These are phyloP conservation scores for Eucalyptus cloeziana DNA, from an alignment of 345 rosid species.

Conservation along the genomic window DNA sequence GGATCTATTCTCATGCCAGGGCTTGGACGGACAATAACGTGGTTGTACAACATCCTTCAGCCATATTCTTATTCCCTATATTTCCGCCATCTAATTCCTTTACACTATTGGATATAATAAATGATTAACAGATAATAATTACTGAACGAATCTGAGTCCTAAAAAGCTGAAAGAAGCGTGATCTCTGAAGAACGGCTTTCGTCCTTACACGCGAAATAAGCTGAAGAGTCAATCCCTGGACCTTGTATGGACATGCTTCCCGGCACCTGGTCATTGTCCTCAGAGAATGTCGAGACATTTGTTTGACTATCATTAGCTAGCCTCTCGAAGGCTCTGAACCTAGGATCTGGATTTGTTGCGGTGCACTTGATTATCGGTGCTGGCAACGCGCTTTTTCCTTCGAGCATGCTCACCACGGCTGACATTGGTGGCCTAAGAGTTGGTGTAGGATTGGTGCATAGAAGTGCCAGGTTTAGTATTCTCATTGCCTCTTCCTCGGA, in stretches of 20 bases:
- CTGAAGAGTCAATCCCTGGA: slow-evolving; percentile 53
- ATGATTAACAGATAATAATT: not conserved
- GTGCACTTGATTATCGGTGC: slow-evolving; percentile 56
- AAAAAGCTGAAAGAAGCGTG: slow-evolving; percentile 8
- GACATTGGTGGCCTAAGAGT: slow-evolving; percentile 82
- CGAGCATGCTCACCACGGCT: slow-evolving; percentile 17
- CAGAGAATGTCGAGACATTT: slow-evolving; percentile 17
- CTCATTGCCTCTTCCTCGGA: slow-evolving; percentile 48
- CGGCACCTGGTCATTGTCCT: slow-evolving; percentile 21
- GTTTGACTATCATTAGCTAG: slow-evolving; percentile 65
- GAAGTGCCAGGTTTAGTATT: slow-evolving; percentile 57
- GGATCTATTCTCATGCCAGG: not conserved
- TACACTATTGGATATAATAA: not conserved
- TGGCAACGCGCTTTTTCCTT: slow-evolving; percentile 36
- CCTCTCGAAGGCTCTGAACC: slow-evolving; percentile 69
- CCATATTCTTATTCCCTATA: not conserved
- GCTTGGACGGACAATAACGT: not conserved
- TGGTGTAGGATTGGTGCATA: slow-evolving; percentile 93
- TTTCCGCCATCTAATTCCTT: not conserved
- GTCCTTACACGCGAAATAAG: slow-evolving; percentile 19
- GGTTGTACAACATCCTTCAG: not conserved
- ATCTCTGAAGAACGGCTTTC: slow-evolving; percentile 15
- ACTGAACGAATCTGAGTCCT: not conserved
- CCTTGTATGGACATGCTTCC: slow-evolving; percentile 43
- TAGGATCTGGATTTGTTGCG: slow-evolving; percentile 31